Evolutionary conservation across 805 yeast species (phyloP).

Genomic region (Candida maesae): DNA sequence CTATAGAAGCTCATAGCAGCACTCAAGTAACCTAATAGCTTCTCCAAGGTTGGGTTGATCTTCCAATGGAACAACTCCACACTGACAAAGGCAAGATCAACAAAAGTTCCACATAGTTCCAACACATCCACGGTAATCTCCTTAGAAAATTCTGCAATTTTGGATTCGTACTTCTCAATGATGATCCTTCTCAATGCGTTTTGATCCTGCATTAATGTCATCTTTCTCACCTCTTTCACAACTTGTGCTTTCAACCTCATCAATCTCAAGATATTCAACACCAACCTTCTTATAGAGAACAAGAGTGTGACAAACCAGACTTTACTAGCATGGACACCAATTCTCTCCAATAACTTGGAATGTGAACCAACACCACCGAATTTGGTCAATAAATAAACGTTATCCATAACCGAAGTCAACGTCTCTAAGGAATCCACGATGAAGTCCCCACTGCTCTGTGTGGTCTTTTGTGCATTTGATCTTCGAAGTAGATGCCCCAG

Average conservation of each 20-base stretch:
- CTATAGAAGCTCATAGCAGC: slow-evolving; percentile 19
- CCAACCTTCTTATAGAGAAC: slow-evolving; percentile 9
- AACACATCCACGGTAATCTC: slow-evolving; percentile 9
- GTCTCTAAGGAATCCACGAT: slow-evolving; percentile 19
- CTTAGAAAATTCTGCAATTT: slow-evolving; percentile 11
- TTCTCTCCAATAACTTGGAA: slow-evolving; percentile 1
- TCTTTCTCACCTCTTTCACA: slow-evolving; percentile 9
- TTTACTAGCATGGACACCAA: slow-evolving; percentile 13
- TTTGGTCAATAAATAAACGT: slow-evolving; percentile 16
- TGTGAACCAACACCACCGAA: slow-evolving; percentile 14
- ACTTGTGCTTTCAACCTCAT: slow-evolving; percentile 8
- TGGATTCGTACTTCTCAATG: slow-evolving; percentile 12
- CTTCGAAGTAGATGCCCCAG: slow-evolving; percentile 12
- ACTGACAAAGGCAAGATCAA: slow-evolving; percentile 19
- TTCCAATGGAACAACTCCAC: slow-evolving; percentile 18
- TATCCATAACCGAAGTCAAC: slow-evolving; percentile 20
- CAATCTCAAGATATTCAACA: slow-evolving; percentile 7
- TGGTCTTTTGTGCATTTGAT: slow-evolving; percentile 2
- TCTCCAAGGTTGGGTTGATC: slow-evolving; percentile 16
- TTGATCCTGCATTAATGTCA: background rate
- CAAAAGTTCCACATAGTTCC: slow-evolving; percentile 18
- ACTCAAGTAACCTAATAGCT: slow-evolving; percentile 12
- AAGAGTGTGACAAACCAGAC: slow-evolving; percentile 22
- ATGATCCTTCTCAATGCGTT: slow-evolving; percentile 12
- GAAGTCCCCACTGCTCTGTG: slow-evolving; percentile 9